These are phyloP conservation scores for Murraya paniculata DNA, from an alignment of 345 rosid species.

Conservation along the genomic window DNA sequence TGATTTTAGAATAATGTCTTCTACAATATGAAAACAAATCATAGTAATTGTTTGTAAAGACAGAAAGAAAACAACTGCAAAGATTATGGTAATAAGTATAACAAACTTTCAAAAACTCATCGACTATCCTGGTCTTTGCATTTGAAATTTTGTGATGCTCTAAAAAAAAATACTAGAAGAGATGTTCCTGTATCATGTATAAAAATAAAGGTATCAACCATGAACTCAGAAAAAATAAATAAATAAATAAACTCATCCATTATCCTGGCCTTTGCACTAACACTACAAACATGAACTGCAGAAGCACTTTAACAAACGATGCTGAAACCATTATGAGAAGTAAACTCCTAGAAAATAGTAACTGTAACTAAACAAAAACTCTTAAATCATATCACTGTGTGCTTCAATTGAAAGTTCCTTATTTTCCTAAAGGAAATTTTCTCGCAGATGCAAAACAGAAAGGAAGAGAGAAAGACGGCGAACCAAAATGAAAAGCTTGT, in stretches of 20 bases:
- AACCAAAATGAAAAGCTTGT: neutral
- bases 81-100: neutral
- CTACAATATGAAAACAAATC: neutral
- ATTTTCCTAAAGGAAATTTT: neutral
- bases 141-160: neutral
- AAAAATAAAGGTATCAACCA: neutral
- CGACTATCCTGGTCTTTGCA: neutral
- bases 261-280: neutral
- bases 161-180: neutral
- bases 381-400: neutral
- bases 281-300: neutral
- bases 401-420: neutral
- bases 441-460: neutral
- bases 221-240: too few species aligned
- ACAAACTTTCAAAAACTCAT: neutral
- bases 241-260: too few species aligned
- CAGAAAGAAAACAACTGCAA: neutral
- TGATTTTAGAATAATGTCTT: slow-evolving; percentile 6
- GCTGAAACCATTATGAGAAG: neutral
- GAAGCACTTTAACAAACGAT: neutral
- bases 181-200: neutral
- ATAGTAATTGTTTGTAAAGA: neutral
- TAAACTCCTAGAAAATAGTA: neutral
- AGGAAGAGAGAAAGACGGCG: neutral
- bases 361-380: neutral